Percentiles rank a stretch among this genome's conserved stretches.
phyloP scores from a whole-genome alignment of 345 rosid genomes.

The Lagerstroemia speciosa region DNA sequence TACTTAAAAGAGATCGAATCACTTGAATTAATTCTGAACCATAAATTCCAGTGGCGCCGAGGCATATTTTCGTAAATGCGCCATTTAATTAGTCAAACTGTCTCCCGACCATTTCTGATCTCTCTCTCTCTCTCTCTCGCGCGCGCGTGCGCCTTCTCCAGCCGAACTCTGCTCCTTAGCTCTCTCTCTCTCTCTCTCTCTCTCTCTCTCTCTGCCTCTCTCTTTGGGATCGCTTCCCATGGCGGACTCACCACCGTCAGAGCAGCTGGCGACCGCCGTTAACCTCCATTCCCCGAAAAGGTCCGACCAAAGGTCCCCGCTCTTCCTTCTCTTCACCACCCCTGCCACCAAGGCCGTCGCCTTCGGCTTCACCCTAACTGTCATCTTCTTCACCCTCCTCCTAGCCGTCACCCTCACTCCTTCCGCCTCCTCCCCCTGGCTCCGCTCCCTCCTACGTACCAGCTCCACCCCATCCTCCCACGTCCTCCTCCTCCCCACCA shows the following conservation, averaged over 20 bases:
- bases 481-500: constrained; percentile 14
- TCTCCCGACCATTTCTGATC: not conserved
- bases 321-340: not conserved
- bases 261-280: not conserved
- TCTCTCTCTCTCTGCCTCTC: not conserved
- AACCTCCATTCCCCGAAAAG: not conserved
- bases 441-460: constrained; percentile 9
- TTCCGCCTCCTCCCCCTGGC: constrained; percentile 18
- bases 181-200: not conserved
- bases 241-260: not conserved
- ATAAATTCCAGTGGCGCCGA: no score
- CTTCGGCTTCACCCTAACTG: constrained; percentile 3
- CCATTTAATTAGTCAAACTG: not conserved
- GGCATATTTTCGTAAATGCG: no score
- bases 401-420: constrained; percentile 6
- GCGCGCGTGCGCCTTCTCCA: not conserved
- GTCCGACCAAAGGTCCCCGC: not conserved
- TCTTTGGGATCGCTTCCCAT: not conserved
- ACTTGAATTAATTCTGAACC: no score
- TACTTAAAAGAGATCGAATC: no score
- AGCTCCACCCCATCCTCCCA: constrained; percentile 4
- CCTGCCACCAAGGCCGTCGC: constrained; percentile 4
- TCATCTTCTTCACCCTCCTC: constrained; percentile 9
- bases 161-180: not conserved
- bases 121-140: no score